Conservation (phyloP, 768 basidiomycete genomes). For the Tephrocybe sp. region DNA sequence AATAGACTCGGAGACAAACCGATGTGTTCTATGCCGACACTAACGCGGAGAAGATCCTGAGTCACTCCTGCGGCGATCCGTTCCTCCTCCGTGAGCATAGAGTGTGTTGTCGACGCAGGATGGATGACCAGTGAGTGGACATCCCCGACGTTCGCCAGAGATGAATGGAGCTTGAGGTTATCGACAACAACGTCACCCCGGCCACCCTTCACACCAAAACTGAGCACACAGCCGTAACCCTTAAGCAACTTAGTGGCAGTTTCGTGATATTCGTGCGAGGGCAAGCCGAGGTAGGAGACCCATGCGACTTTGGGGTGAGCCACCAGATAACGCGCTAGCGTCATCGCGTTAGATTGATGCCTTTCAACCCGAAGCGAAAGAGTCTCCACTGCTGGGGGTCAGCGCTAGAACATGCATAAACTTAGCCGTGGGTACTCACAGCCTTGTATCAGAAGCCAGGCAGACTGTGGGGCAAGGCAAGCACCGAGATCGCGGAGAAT, state of each 20-base stretch:
- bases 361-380: slow-evolving; percentile 58
- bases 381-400: slow-evolving; percentile 43
- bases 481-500: slow-evolving; percentile 57
- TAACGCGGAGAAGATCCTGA: slow-evolving; percentile 57
- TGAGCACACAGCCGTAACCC: slow-evolving; percentile 59
- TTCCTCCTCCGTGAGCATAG: slow-evolving; percentile 52
- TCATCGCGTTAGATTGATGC: slow-evolving; percentile 57
- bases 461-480: slow-evolving; percentile 53
- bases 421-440: not conserved
- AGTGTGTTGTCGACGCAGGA: slow-evolving; percentile 64
- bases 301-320: slow-evolving; percentile 56
- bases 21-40: slow-evolving; percentile 21
- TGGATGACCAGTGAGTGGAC: slow-evolving; percentile 65
- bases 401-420: not conserved
- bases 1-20: slow-evolving; percentile 1
- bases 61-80: slow-evolving; percentile 51
- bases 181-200: slow-evolving; percentile 33
- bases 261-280: slow-evolving; percentile 49
- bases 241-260: slow-evolving; percentile 46
- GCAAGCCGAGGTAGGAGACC: slow-evolving; percentile 65
- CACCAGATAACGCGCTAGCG: slow-evolving; percentile 42
- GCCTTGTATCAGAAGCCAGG: slow-evolving; percentile 60
- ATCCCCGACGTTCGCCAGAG: slow-evolving; percentile 42
- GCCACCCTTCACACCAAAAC: slow-evolving; percentile 59
- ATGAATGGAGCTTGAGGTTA: slow-evolving; percentile 34